A percentile compares a stretch with the other conserved stretches of the same genome.
Conservation (phyloP, 2,329 filamentous ascomycete genomes). For the Colletotrichum sp. region DNA sequence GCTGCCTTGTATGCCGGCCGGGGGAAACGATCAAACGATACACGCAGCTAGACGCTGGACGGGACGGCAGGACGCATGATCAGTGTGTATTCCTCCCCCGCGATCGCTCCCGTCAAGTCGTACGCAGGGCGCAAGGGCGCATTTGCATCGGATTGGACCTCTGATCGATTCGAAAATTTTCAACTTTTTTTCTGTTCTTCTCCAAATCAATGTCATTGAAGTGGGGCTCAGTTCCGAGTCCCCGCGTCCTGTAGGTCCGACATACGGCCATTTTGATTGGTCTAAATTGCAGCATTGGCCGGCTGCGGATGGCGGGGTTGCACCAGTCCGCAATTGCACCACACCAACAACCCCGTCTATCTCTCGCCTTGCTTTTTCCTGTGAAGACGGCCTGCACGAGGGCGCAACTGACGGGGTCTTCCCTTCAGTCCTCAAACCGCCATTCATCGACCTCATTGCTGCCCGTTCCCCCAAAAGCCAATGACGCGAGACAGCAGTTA, state of each 20-base stretch:
- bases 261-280: neutral
- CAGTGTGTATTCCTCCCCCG: neutral
- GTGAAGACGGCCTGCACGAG: neutral
- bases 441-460: neutral
- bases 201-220: slow-evolving; percentile 2
- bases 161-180: neutral
- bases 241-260: neutral
- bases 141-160: neutral
- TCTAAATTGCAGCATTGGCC: neutral
- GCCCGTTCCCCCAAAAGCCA: neutral
- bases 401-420: neutral
- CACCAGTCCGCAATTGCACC: neutral
- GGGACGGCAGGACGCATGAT: neutral
- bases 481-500: neutral
- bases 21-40: neutral
- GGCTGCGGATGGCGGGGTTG: slow-evolving; percentile 3
- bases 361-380: neutral
- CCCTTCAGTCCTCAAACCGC: neutral
- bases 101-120: neutral
- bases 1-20: neutral
- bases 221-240: neutral
- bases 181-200: neutral
- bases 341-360: neutral
- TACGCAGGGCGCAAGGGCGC: neutral
- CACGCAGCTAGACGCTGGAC: neutral